phyloP scores from a whole-genome alignment of 2,329 filamentous ascomycete genomes.

The Cordyceps pruinosa region DNA sequence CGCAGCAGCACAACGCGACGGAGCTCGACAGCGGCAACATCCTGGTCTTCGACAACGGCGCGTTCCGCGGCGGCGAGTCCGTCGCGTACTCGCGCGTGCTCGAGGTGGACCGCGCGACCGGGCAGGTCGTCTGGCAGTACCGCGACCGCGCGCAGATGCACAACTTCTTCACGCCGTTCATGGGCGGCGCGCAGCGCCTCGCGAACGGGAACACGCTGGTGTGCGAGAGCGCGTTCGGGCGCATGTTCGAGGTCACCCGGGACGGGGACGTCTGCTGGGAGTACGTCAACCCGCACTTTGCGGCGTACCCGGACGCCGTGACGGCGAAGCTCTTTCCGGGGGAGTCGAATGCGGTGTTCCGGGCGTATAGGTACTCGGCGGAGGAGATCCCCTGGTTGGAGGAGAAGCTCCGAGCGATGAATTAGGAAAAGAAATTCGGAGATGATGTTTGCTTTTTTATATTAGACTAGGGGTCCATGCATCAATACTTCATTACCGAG shows the following conservation, averaged over 20 bases:
- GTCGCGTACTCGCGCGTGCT: conserved; percentile 23
- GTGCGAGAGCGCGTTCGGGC: conserved; percentile 23
- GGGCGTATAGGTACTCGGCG: conserved; percentile 22
- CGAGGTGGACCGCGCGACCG: conserved; percentile 19
- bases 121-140: conserved; percentile 24
- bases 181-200: conserved; percentile 24
- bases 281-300: conserved; percentile 24
- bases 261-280: conserved; percentile 25
- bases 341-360: conserved; percentile 24
- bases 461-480: too few species aligned
- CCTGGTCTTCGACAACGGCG: conserved; percentile 25
- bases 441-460: too few species aligned
- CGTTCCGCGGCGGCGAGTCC: conserved; percentile 23
- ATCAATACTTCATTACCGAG: too few species aligned
- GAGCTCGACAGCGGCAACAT: conserved; percentile 26
- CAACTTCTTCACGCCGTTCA: conserved; percentile 26
- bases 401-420: not conserved
- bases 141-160: conserved; percentile 23
- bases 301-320: conserved; percentile 19
- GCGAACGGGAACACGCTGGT: conserved; percentile 23
- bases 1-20: conserved; percentile 25
- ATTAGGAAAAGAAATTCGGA: too few species aligned
- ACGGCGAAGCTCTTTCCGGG: conserved; percentile 23
- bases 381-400: conserved; percentile 24
- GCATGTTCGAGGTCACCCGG: conserved; percentile 22